Base-by-base conservation (phyloP, 2,329 filamentous ascomycete genomes). In the Dactylellina drechsleri region DNA sequence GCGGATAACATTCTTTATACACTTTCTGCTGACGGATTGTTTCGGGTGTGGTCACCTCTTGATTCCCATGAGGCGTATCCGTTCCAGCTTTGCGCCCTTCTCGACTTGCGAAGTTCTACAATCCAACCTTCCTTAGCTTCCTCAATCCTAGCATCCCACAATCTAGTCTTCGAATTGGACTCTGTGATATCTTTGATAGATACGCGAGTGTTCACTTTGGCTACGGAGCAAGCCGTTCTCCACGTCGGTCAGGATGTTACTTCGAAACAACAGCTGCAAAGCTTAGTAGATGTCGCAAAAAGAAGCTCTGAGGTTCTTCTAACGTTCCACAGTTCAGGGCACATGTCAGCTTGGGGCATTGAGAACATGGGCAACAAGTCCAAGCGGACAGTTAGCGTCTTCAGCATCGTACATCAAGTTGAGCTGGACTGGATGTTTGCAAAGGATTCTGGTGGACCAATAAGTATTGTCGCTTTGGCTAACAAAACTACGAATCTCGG, bases 1-100 rank as follows among this genome's bases (percentile, higher is more conserved):
- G 87, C 90, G 66, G 91, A 95, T 45, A 95, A 97, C 81, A 90
- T 96, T 0, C 85, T 99, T 0, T 98, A 97, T 80, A 97, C 95
- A 0, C 88, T 93, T 77, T 96, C 92, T 78, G 86, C 88, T 13
- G 95, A 99, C 81, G 89, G 90, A 70, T 85, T 90, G 58, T 84
- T 98, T 76, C 88, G 93, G 53, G 87, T 97, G 47, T 99, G 94
- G 94, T 90, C 90, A 0, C 87, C 90, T 7, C 89, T 88, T 4
- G 92, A 96, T 75, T 86, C 88, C 43, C 87, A 91, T 78, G 87
- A 89, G 18, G 84, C 89, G 12, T 89, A 92, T 61, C 87, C 91
- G 4, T 84, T 97, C 80, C 88, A 91, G 66, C 86, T 96, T 43
- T 96, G 93, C 89, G 90, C 89, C 1, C 87, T 90, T 62, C 87